phyloP scores from a whole-genome alignment of 2,329 filamentous ascomycete species.

The Magnaporthiopsis poae region DNA sequence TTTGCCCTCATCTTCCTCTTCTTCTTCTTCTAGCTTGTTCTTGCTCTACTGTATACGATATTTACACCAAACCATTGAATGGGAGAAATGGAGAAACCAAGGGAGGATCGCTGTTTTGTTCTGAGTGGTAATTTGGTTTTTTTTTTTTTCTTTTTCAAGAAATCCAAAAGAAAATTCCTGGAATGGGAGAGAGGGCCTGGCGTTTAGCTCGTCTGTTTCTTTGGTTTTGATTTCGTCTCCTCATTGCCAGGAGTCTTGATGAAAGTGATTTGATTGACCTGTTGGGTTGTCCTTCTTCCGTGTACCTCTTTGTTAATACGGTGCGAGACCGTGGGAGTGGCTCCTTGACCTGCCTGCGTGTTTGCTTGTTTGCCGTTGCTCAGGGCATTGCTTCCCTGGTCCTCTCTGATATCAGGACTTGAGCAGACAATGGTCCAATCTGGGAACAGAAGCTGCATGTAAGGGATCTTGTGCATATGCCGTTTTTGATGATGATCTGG shows the following conservation, averaged over 20 bases:
- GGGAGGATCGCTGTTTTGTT: not conserved
- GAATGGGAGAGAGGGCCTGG: not conserved
- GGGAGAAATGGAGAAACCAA: not conserved
- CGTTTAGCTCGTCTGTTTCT: not conserved
- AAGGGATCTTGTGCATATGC: no score
- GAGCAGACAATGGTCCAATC: no score
- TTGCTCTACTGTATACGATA: not conserved
- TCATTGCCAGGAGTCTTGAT: not conserved
- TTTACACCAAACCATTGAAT: not conserved
- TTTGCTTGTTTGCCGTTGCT: no score
- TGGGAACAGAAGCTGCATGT: no score
- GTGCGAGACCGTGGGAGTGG: no score
- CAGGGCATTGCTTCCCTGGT: no score
- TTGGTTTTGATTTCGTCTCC: not conserved
- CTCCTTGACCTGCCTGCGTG: no score
- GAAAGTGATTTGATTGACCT: not conserved
- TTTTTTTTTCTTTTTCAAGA: not conserved
- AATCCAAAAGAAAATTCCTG: not conserved
- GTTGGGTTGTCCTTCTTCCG: not conserved
- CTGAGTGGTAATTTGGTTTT: no score
- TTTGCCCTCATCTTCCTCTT: not conserved
- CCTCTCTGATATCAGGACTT: no score
- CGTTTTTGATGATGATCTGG: not conserved
- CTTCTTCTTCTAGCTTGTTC: not conserved
- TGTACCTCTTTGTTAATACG: not conserved